A percentile compares a stretch with the other conserved stretches of the same genome.
These are phyloP conservation scores for Lyophyllum shimeji DNA, from an alignment of 768 basidiomycete species.

Conservation along the genomic window DNA sequence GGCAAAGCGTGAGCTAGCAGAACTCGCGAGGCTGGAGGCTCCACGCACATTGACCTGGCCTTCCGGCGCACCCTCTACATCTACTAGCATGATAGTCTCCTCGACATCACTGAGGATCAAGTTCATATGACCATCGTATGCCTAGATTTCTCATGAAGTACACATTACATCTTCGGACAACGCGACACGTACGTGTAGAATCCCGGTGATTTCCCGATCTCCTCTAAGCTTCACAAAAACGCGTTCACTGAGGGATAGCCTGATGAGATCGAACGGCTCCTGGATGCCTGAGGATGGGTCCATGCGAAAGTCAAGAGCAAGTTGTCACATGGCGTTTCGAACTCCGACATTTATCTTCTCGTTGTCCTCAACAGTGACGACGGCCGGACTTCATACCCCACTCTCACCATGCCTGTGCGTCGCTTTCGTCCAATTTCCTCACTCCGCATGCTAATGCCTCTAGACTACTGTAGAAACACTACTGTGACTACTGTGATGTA, in stretches of 20 bases:
- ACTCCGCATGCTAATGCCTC: slow-evolving; percentile 3
- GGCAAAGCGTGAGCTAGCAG: not conserved
- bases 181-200: slow-evolving; percentile 75
- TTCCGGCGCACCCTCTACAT: slow-evolving; percentile 66
- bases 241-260: slow-evolving; percentile 94
- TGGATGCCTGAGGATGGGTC: slow-evolving; percentile 78
- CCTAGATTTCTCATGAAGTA: slow-evolving; percentile 47
- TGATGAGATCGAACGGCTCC: slow-evolving; percentile 97
- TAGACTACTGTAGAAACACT: slow-evolving; percentile 70
- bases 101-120: slow-evolving; percentile 96
- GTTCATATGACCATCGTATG: slow-evolving; percentile 99
- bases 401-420: slow-evolving; percentile 65
- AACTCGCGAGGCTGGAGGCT: not conserved
- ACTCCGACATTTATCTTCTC: slow-evolving; percentile 23
- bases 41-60: slow-evolving; percentile 63
- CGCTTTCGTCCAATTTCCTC: slow-evolving; percentile 6
- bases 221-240: slow-evolving; percentile 98
- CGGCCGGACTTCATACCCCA: not conserved
- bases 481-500: slow-evolving; percentile 93
- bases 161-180: slow-evolving; percentile 10
- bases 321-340: slow-evolving; percentile 28
- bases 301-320: slow-evolving; percentile 41
- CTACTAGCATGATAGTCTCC: slow-evolving; percentile 96
- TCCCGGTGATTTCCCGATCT: slow-evolving; percentile 87
- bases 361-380: slow-evolving; percentile 18